Base-by-base conservation (phyloP, 495 filamentous ascomycete genomes). In the Xylaria nigripes region DNA sequence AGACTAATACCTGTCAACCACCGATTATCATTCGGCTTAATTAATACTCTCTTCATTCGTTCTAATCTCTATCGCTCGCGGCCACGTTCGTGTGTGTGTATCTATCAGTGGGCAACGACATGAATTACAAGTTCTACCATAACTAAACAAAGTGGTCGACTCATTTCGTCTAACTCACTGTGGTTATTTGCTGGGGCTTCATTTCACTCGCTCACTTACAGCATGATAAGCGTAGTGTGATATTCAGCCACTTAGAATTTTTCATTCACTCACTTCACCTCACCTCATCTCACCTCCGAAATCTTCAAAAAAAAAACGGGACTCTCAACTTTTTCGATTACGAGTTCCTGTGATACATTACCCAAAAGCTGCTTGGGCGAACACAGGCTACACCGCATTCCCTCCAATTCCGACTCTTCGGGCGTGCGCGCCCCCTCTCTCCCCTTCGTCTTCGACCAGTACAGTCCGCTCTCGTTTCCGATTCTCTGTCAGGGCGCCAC, bases 331-430 rank as follows among this genome's bases (percentile, higher is more conserved):
- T 55, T 55, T 38, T 55, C 46, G 44, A 43, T 55, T 55, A 55
- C 53, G 53, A 55, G 53, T 6, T 12, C n/a, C 50, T 55, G 53
- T 55, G 45, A 44, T 45, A 55, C 53, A 48, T 23, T 16, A 38
- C 15, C 36, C 30, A 22, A 13, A 19, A n/a, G 34, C n/a, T 42
- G 1, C n/a, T 29, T 24, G 36, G 48, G 15, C 19, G 19, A 27
- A 2, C 36, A 45, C 45, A 25, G 46, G 53, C 38, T 50, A 50
- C 46, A 55, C 53, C 29, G 46, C 53, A 45, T 45, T 27, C 30
- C 25, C 23, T 18, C 41, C 21, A 24, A 38, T 55, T 38, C 46
- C 46, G 40, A 49, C 21, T 40, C 53, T 22, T 25, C 10, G 45
- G 53, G 45, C 34, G 6, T 19, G 3, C n/a, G n/a, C n/a, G n/a